Evolutionary conservation across 2,329 filamentous ascomycete genomes (phyloP), one percentile per base, ranked within the genome.

Genomic region (Botrytis paeoniae): DNA sequence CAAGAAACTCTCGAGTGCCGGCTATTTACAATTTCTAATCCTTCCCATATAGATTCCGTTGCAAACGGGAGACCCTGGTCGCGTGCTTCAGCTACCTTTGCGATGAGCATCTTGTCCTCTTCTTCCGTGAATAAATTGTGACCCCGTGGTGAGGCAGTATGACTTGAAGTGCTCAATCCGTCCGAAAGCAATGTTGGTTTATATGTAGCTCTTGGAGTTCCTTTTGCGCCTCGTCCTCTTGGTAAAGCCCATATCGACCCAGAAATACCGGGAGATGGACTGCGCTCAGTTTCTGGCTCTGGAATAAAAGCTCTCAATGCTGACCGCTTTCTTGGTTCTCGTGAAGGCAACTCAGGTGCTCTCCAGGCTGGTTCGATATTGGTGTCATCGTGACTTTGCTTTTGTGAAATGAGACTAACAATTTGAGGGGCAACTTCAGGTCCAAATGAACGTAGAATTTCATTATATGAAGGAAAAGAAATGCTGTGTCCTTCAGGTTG

Each of bases 181-280:
- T 70, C 71, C 39, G 37, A 73, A 54, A 8, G 72, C 60, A 7
- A 57, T 45, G 60, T 57, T 57, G 65, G 35, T 45, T 69, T 68
- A 18, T 20, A 4, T n/a, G 22, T 2, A n/a, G n/a, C 51, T 69
- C n/a, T 60, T 39, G 45, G 37, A 29, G n/a, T 41, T 64, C 57
- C 62, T 8, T 61, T 71, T 61, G 32, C 62, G 37, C 74, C 71
- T 22, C 73, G 75, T 41, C 57, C 48, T 71, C 51, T 59, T 59
- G 69, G 60, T 59, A 76, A 75, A 18, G 80, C 80, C 80, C 80
- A 81, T 41, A 81, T 69, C n/a, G 80, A 81, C 29, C 54, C 39
- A 29, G 66, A 68, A 14, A 73, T 69, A 39, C 77, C 74, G 12
- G 79, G 79, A 25, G 80, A 80, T 25, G 75, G 75, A 32, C 78